Evolutionary conservation across 192 early-diverging fungal genomes (phyloP), one percentile per base, ranked within the genome.

Genomic region (Pilobolus umbonatus): DNA sequence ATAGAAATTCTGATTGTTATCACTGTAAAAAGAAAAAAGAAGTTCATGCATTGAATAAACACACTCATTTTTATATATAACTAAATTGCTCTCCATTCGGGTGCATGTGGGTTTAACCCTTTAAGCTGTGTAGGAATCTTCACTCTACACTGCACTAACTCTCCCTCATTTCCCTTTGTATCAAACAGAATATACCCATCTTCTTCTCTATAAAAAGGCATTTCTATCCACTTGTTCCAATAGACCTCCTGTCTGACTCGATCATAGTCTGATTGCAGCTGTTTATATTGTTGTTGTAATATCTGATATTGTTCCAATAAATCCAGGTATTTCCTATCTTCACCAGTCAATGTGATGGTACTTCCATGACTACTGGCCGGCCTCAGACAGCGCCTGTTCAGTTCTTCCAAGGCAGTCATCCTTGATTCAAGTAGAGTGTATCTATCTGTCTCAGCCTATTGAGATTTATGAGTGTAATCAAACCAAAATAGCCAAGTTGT

Each of bases 101-200:
- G 57, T 38, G 57, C 57, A 59, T 59, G 47, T 30, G 44, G 44
- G 35, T 59, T 59, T 34, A 59, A 45, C 22, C 44, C 57, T 45
- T 59, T 59, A 24, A 46, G 30, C 21, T 21, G 38, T 5, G 40
- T 25, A 34, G 57, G 57, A 34, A 59, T 59, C 45, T 59, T 59
- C 11, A 59, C 57, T 34, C 44, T 39, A 45, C 57, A 59, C 14
- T 59, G 57, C 12, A 59, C 36, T 7, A 59, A 30, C 35, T 59
- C 57, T 3, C 57, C 57, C 47, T 59, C 48, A 29, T 25, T 47
- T 22, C 48, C 31, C 6, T 31, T 54, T 15, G 57, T 59, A 46
- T 59, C 45, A 34, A 59, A 59, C 26, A 59, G 31, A 1, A 59
- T 10, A 31, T 59, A 59, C 1, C 57, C 57, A 36, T 45, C 57